A percentile compares a stretch with the other conserved stretches of the same genome.
Conservation (phyloP, 768 basidiomycete species). For the Lactifluus subvellereus region DNA sequence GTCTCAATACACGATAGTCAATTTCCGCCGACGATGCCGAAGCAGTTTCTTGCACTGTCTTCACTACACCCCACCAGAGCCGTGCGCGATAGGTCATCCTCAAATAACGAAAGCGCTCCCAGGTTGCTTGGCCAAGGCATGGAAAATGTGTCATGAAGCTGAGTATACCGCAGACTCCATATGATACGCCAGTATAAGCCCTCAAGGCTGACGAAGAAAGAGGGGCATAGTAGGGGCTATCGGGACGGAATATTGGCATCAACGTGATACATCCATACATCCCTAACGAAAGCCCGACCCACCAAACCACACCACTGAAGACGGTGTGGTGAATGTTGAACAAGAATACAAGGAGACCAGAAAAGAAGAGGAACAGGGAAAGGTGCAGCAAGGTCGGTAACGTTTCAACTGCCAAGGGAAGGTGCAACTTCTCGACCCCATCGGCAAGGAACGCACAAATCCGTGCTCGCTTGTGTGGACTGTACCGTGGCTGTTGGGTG, state of each 20-base stretch:
- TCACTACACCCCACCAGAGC: background rate
- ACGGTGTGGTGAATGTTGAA: constrained; percentile 4
- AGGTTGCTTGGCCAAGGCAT: no score
- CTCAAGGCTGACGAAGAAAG: background rate
- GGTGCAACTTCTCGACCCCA: background rate
- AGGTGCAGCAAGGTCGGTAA: constrained; percentile 13
- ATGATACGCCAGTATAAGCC: background rate
- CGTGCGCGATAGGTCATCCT: background rate
- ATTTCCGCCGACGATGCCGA: background rate
- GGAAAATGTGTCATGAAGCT: no score
- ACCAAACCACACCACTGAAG: background rate
- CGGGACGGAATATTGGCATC: background rate
- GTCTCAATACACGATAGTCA: background rate
- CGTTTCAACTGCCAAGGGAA: background rate
- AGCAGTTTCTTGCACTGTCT: background rate
- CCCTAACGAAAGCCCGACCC: background rate
- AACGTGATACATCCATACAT: background rate
- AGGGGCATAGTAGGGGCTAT: constrained; percentile 2
- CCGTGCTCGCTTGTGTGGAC: background rate
- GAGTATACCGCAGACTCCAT: background rate
- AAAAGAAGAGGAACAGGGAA: constrained; percentile 19
- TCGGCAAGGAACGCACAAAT: constrained; percentile 2
- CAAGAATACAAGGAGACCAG: constrained; percentile 8
- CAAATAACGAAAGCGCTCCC: background rate
- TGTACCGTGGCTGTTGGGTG: background rate